phyloP scores from a whole-genome alignment of 306 rosid species.

The Arachis stenosperma region DNA sequence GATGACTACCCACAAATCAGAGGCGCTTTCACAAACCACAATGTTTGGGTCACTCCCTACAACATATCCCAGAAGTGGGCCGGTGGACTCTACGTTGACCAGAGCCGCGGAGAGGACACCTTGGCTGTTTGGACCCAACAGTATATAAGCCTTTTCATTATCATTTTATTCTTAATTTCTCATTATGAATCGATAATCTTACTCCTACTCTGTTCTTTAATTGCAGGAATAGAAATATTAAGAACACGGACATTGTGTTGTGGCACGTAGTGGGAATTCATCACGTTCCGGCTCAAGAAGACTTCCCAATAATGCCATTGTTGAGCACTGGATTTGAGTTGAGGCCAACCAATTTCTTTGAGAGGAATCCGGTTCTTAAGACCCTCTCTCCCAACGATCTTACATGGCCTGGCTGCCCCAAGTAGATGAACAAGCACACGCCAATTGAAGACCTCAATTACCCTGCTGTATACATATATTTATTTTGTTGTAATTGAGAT shows the following conservation, averaged over 20 bases:
- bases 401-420: constrained; percentile 40
- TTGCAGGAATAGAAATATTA: constrained; percentile 49
- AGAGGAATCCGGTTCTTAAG: constrained; percentile 65
- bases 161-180: too few species aligned
- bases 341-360: constrained; percentile 74
- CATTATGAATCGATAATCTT: too few species aligned
- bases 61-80: constrained; percentile 68
- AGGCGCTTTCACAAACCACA: constrained; percentile 56
- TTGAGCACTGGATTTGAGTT: constrained; percentile 59
- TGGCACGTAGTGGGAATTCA: constrained; percentile 72
- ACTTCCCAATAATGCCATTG: constrained; percentile 69
- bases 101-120: constrained; percentile 62
- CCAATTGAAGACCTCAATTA: not conserved
- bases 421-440: not conserved
- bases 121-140: constrained; percentile 56
- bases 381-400: constrained; percentile 37
- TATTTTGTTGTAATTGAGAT: not conserved
- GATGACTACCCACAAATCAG: constrained; percentile 66
- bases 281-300: constrained; percentile 72
- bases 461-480: not conserved
- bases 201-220: not conserved
- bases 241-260: constrained; percentile 53
- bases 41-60: constrained; percentile 67
- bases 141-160: not conserved
- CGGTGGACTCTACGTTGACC: constrained; percentile 52